phyloP scores from a whole-genome alignment of 352 stramenopile genomes.

The Phytophthora megakarya region DNA sequence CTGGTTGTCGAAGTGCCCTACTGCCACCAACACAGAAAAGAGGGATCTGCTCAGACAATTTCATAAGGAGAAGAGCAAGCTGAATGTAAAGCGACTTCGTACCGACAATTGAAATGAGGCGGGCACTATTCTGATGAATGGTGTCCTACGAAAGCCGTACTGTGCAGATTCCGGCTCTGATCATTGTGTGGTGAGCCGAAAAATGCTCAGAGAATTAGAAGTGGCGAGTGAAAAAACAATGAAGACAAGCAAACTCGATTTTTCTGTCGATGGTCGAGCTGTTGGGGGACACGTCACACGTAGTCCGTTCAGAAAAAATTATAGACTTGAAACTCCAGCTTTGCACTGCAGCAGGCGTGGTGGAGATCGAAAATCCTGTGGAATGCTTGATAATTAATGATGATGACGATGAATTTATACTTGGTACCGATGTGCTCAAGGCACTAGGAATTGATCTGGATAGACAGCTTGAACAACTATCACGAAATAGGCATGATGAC shows the following conservation, averaged over 20 bases:
- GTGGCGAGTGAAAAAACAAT: not conserved
- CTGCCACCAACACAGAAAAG: not conserved
- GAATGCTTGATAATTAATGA: slow-evolving; percentile 12
- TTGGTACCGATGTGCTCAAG: slow-evolving; percentile 5
- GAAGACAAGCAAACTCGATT: not conserved
- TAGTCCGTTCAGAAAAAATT: not conserved
- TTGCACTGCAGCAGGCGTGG: slow-evolving; percentile 7
- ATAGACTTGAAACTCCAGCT: slow-evolving; percentile 1
- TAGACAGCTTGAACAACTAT: slow-evolving; percentile 4
- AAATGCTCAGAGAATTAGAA: not conserved
- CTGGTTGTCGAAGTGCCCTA: not conserved
- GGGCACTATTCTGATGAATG: slow-evolving; percentile 15
- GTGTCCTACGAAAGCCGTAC: not conserved
- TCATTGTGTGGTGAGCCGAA: slow-evolving; percentile 9
- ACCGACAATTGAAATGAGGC: slow-evolving; percentile 7
- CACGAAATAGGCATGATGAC: too few relatives aligned
- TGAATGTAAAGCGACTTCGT: slow-evolving; percentile 9
- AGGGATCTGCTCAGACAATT: slow-evolving; percentile 4
- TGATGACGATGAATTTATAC: slow-evolving; percentile 15
- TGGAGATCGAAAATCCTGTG: slow-evolving; percentile 4
- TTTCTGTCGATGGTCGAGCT: slow-evolving; percentile 4
- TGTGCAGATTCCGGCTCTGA: slow-evolving; percentile 5
- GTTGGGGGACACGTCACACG: slow-evolving; percentile 6
- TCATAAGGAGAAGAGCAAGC: not conserved
- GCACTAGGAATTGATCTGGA: slow-evolving; percentile 3